Evolutionary conservation across 306 rosid species (phyloP).

Genomic region (Malus fusca): DNA sequence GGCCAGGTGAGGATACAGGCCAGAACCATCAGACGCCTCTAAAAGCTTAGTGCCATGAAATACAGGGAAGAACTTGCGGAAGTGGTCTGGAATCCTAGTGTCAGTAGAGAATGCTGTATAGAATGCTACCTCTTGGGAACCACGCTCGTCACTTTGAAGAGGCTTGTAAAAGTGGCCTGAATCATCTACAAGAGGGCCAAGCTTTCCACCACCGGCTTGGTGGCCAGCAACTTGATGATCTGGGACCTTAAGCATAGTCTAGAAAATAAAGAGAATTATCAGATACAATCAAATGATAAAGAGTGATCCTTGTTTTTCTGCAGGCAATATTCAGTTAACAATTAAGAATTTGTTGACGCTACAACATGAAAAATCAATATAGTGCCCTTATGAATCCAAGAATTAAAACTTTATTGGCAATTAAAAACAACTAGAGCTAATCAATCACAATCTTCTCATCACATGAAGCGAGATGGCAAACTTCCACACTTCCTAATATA

Average conservation of each 20-base stretch:
- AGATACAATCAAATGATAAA: background rate
- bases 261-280: slow-evolving; percentile 5
- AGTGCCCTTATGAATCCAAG: background rate
- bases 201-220: slow-evolving; percentile 36
- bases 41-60: slow-evolving; percentile 46
- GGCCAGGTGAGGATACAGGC: slow-evolving; percentile 54
- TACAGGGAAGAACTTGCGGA: slow-evolving; percentile 48
- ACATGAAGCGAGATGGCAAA: background rate
- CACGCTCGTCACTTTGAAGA: slow-evolving; percentile 52
- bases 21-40: slow-evolving; percentile 71
- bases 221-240: slow-evolving; percentile 96
- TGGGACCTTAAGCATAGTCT: slow-evolving; percentile 58
- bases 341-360: background rate
- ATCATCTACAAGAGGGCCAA: slow-evolving; percentile 74
- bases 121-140: slow-evolving; percentile 48
- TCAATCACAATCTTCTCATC: background rate
- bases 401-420: background rate
- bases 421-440: background rate
- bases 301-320: background rate
- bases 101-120: slow-evolving; percentile 31
- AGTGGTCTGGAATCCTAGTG: slow-evolving; percentile 23
- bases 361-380: background rate
- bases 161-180: slow-evolving; percentile 81
- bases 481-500: background rate
- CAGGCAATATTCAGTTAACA: background rate